These are phyloP conservation scores for Russula sp. DNA, from an alignment of 768 basidiomycete species.

Conservation along the genomic window DNA sequence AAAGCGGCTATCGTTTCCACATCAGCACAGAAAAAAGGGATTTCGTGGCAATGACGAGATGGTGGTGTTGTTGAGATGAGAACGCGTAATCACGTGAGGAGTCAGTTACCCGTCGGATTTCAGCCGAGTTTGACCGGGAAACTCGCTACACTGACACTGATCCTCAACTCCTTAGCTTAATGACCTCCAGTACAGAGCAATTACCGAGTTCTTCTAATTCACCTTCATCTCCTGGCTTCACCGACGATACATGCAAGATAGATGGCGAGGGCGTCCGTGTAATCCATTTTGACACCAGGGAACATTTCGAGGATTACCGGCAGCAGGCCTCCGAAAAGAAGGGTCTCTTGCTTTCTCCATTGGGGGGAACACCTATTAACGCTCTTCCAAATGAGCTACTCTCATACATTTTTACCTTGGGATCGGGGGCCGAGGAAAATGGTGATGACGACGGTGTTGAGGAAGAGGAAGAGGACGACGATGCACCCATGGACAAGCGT, in stretches of 20 bases:
- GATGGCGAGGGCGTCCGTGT: not conserved
- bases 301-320: not conserved
- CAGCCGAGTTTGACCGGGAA: too few relatives aligned
- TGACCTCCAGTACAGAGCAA: constrained; percentile 3
- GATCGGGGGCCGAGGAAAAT: constrained; percentile 20
- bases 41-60: too few relatives aligned
- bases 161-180: not conserved
- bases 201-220: not conserved
- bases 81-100: not conserved
- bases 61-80: too few relatives aligned
- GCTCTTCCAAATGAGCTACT: constrained; percentile 54
- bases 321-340: not conserved
- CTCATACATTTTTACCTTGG: constrained; percentile 33
- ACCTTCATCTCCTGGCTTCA: not conserved
- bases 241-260: not conserved
- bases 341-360: not conserved
- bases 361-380: constrained; percentile 29
- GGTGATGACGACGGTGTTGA: constrained; percentile 23
- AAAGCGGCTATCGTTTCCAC: too few relatives aligned
- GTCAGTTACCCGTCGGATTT: not conserved
- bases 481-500: constrained; percentile 5
- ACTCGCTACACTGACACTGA: not conserved
- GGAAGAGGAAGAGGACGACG: constrained; percentile 20
- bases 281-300: not conserved
- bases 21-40: too few relatives aligned